Conservation (phyloP, 148 eudicot species). For the Vaccinium macrocarpon region DNA sequence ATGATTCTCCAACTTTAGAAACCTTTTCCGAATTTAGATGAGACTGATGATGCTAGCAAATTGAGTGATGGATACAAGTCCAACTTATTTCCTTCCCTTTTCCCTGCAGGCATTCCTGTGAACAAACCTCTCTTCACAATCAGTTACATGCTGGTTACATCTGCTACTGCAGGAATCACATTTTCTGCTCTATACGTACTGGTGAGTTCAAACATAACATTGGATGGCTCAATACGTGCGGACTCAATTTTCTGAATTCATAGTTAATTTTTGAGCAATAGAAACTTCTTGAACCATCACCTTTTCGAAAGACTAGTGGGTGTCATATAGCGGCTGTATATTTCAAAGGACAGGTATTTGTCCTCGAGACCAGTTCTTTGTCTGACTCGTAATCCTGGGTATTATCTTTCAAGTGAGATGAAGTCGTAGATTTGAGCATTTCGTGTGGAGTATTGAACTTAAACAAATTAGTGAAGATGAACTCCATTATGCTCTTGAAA, state of each 20-base stretch:
- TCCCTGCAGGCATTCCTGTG: constrained; percentile 61
- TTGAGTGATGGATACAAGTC: background rate
- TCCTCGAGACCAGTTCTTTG: background rate
- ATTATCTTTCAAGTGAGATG: background rate
- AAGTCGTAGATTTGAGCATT: background rate
- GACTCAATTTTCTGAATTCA: background rate
- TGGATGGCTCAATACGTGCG: background rate
- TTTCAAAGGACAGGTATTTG: background rate
- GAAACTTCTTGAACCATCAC: background rate
- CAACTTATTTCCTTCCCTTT: background rate
- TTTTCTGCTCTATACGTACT: constrained; percentile 61
- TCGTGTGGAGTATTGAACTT: no score
- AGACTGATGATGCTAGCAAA: background rate
- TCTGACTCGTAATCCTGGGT: background rate
- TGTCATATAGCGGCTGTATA: background rate
- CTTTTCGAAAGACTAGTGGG: background rate
- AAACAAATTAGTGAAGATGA: background rate
- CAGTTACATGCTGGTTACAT: constrained; percentile 68
- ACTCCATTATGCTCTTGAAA: background rate
- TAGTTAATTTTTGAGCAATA: background rate
- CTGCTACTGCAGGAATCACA: constrained; percentile 66
- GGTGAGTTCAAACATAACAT: constrained; percentile 43
- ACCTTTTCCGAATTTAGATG: background rate
- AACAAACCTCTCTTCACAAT: constrained; percentile 75
- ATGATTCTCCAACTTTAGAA: background rate